phyloP scores from a whole-genome alignment of 345 rosid genomes.

The Excoecaria cochinchinensis region DNA sequence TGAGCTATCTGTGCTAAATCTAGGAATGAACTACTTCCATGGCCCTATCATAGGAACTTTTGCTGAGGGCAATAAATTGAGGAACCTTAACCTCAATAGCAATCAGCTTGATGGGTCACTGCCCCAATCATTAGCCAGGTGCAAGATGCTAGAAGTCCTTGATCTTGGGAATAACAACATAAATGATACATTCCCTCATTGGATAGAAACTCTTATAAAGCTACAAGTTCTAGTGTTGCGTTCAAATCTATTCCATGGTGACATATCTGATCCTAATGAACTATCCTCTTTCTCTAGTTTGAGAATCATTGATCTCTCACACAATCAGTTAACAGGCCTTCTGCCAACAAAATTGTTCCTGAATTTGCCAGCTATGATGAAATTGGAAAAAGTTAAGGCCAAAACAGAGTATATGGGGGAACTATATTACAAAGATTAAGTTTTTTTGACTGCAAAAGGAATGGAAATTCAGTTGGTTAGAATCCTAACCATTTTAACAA shows the following conservation, averaged over 20 bases:
- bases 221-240: constrained; percentile 18
- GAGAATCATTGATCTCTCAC: constrained; percentile 25
- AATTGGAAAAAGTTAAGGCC: not conserved
- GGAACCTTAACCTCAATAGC: constrained; percentile 12
- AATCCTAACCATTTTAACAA: constrained; percentile 25
- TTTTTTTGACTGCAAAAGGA: constrained; percentile 16
- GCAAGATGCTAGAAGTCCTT: constrained; percentile 11
- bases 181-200: constrained; percentile 20
- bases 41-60: constrained; percentile 26
- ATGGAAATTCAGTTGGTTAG: not conserved
- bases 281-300: constrained; percentile 11
- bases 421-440: constrained; percentile 1
- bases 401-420: constrained; percentile 4
- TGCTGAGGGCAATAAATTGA: not conserved
- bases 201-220: constrained; percentile 22
- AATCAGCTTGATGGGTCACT: constrained; percentile 30
- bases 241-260: constrained; percentile 19
- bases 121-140: constrained; percentile 23
- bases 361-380: constrained; percentile 8
- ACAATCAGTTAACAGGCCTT: constrained; percentile 19
- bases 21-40: constrained; percentile 17
- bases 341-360: constrained; percentile 7
- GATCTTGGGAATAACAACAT: constrained; percentile 24
- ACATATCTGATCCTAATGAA: not conserved
- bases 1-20: constrained; percentile 1